Percentiles rank a stretch among this genome's conserved stretches.
Conservation (phyloP, 345 rosid genomes). For the Hevea brasiliensis region DNA sequence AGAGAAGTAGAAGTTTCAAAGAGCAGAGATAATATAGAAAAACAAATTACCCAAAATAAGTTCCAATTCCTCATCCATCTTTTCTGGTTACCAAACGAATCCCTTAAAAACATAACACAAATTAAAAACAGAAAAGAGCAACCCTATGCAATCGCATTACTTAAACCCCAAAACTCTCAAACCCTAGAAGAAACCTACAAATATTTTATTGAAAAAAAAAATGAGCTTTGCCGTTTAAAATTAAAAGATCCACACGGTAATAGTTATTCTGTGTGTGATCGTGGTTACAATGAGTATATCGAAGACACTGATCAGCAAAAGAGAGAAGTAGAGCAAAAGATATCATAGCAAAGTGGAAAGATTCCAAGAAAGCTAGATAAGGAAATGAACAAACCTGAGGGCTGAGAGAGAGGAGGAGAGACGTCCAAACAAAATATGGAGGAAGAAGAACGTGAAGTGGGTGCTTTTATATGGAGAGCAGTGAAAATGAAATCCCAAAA, state of each 20-base stretch:
- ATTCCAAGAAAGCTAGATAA: background rate
- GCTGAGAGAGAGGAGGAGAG: background rate
- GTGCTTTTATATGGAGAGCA: background rate
- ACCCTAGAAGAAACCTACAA: background rate
- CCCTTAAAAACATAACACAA: background rate
- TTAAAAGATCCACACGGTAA: background rate
- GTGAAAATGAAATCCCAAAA: background rate
- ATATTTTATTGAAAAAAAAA: background rate
- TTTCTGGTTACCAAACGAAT: background rate
- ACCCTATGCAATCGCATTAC: background rate
- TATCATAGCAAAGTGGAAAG: background rate
- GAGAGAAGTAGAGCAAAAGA: background rate
- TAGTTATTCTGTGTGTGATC: too few relatives aligned
- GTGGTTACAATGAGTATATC: background rate
- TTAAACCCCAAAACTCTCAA: background rate
- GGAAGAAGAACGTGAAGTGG: background rate
- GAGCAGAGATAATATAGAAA: too few relatives aligned
- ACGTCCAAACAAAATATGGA: background rate
- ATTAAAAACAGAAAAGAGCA: background rate
- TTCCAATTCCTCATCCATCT: background rate
- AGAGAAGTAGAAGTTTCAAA: too few relatives aligned
- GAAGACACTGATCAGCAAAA: background rate
- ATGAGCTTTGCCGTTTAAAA: background rate
- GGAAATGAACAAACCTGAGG: background rate
- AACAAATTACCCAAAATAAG: background rate